Conservation (phyloP, 1,284 basidiomycete genomes). For the Inonotus obliquus region DNA sequence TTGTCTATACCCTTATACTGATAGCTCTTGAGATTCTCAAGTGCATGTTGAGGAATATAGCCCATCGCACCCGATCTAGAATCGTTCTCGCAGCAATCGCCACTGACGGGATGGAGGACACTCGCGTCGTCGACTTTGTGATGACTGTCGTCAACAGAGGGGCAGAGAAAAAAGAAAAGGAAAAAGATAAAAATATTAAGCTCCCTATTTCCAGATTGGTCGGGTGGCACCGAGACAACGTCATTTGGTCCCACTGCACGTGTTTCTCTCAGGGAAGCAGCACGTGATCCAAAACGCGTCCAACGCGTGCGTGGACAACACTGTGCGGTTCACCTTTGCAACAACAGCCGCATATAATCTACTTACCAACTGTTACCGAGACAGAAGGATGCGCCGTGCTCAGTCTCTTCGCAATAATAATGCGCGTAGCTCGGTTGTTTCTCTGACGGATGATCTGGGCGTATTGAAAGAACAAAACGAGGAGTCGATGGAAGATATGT, state of each 20-base stretch:
- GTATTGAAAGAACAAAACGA: constrained; percentile 49
- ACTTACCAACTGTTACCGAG: not conserved
- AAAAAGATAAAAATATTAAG: not conserved
- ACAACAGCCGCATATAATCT: not conserved
- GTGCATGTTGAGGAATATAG: constrained; percentile 20
- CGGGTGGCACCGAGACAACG: not conserved
- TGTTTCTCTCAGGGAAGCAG: too few relatives aligned
- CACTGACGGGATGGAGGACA: not conserved
- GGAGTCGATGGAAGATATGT: constrained; percentile 53
- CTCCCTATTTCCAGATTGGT: not conserved
- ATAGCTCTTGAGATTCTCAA: constrained; percentile 20
- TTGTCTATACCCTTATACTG: constrained; percentile 23
- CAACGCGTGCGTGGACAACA: not conserved
- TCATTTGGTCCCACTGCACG: not conserved
- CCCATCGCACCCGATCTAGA: constrained; percentile 8
- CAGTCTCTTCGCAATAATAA: constrained; percentile 50
- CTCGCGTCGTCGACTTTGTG: not conserved
- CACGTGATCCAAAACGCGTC: not conserved
- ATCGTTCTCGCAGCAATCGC: not conserved
- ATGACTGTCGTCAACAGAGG: not conserved
- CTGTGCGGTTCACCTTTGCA: not conserved
- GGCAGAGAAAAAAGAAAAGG: not conserved
- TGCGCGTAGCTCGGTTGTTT: constrained; percentile 41
- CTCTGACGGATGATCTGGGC: constrained; percentile 53
- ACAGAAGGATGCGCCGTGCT: constrained; percentile 41